These are phyloP conservation scores for Melanomma pulvis-pyrius DNA, from an alignment of 495 filamentous ascomycete species.

Conservation along the genomic window DNA sequence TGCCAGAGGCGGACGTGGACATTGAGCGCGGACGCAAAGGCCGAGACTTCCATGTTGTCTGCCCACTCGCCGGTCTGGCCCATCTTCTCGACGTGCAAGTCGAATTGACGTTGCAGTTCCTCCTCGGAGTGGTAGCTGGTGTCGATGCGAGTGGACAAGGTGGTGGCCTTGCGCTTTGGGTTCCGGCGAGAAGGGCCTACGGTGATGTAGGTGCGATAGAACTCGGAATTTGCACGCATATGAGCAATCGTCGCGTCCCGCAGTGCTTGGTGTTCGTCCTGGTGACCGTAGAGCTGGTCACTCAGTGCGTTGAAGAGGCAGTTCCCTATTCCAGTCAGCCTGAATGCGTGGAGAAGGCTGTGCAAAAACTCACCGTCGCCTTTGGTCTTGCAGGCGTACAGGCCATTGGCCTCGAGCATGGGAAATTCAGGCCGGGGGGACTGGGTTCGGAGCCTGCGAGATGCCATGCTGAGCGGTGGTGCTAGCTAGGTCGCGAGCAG, in stretches of 20 bases:
- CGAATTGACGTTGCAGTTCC: slow-evolving; percentile 65
- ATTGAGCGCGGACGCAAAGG: slow-evolving; percentile 65
- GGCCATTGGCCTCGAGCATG: slow-evolving; percentile 51
- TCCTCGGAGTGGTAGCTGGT: slow-evolving; percentile 50
- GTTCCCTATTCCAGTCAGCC: slow-evolving; percentile 56
- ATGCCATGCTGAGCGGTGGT: slow-evolving; percentile 22
- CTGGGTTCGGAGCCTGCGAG: slow-evolving; percentile 3
- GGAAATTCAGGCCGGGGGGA: slow-evolving; percentile 53
- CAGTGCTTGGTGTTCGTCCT: slow-evolving; percentile 60
- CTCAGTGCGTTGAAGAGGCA: slow-evolving; percentile 78
- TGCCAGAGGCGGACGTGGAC: slow-evolving; percentile 68
- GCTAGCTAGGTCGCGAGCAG: slow-evolving; percentile 3
- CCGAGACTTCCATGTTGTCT: slow-evolving; percentile 71
- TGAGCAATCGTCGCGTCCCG: slow-evolving; percentile 63
- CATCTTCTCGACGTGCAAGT: slow-evolving; percentile 63
- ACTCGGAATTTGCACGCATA: slow-evolving; percentile 61
- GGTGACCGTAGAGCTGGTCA: slow-evolving; percentile 72
- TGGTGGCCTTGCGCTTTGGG: slow-evolving; percentile 62
- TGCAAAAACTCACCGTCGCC: slow-evolving; percentile 54
- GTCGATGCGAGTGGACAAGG: slow-evolving; percentile 46
- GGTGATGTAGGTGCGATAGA: slow-evolving; percentile 70
- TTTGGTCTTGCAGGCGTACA: slow-evolving; percentile 55
- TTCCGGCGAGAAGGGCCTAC: slow-evolving; percentile 61
- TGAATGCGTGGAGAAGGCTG: background rate
- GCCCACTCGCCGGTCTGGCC: slow-evolving; percentile 67